Evolutionary conservation across 441 rosid species (phyloP).

Genomic region (Erysimum pusillum): DNA sequence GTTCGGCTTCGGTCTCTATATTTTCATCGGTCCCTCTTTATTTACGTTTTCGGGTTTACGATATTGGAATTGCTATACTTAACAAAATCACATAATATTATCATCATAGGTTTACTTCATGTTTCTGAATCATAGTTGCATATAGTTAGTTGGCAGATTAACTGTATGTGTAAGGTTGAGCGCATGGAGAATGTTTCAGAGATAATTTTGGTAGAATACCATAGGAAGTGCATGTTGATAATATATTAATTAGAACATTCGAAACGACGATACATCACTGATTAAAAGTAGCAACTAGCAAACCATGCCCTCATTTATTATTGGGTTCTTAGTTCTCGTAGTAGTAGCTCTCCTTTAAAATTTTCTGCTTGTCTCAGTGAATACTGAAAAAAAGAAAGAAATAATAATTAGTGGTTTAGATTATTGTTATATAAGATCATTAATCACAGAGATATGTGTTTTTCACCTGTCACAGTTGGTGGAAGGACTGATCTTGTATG

Average conservation of each 20-base stretch:
- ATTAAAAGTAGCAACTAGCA: conserved; percentile 19
- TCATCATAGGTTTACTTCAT: not conserved
- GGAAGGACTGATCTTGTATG: conserved; percentile 54
- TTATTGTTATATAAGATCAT: conserved; percentile 1
- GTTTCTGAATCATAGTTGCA: not conserved
- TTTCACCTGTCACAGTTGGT: conserved; percentile 55
- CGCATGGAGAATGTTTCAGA: not conserved
- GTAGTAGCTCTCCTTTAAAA: conserved; percentile 26
- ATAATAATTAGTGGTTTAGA: not conserved
- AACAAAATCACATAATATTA: not conserved
- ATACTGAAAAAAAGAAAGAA: conserved; percentile 27
- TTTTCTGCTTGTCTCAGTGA: conserved; percentile 31
- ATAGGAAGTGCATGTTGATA: not conserved
- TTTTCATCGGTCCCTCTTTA: too few species aligned
- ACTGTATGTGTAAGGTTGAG: not conserved
- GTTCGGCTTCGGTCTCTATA: not conserved
- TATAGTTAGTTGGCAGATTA: conserved; percentile 2
- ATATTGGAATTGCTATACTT: not conserved
- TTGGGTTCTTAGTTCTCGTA: conserved; percentile 25
- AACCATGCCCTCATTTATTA: conserved; percentile 33
- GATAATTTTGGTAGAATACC: not conserved
- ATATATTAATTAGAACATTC: conserved; percentile 15
- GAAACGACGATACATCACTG: conserved; percentile 33
- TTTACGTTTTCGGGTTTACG: not conserved
- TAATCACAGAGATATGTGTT: not conserved